phyloP scores from a whole-genome alignment of 345 rosid genomes.

The Syzygium jambos region DNA sequence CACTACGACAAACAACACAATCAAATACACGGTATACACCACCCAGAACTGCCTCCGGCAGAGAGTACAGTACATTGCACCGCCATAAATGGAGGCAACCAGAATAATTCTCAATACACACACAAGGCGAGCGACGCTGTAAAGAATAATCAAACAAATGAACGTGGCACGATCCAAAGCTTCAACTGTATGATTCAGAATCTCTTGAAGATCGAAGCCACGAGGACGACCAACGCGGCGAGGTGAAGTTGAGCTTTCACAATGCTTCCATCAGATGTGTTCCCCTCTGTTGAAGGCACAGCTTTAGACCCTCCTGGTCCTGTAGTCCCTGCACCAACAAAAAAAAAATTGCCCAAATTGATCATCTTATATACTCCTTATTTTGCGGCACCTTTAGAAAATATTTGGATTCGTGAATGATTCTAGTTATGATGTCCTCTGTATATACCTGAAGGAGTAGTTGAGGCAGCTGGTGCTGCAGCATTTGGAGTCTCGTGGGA shows the following conservation, averaged over 20 bases:
- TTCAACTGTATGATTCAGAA: not conserved
- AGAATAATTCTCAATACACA: not conserved
- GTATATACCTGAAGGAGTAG: constrained; percentile 14
- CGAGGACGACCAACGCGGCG: constrained; percentile 1
- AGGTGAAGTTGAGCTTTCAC: constrained; percentile 5
- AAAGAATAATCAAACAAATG: not conserved
- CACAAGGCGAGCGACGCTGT: not conserved
- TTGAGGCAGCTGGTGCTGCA: constrained; percentile 10
- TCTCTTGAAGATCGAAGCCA: not conserved
- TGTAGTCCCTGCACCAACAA: not conserved
- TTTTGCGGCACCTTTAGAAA: not conserved
- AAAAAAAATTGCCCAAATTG: not conserved
- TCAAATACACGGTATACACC: not conserved
- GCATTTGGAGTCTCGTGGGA: constrained; percentile 10
- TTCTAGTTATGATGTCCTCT: not conserved
- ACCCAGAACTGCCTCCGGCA: not conserved
- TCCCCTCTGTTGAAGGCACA: constrained; percentile 4
- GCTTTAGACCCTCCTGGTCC: constrained; percentile 16
- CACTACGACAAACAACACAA: not conserved
- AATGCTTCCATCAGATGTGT: constrained; percentile 13
- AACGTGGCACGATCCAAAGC: not conserved
- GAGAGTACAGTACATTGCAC: not conserved
- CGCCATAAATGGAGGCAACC: not conserved
- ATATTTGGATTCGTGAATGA: not conserved
- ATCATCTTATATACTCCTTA: not conserved